phyloP scores from a whole-genome alignment of 805 yeast genomes.

The Candida arabinofermentans region DNA sequence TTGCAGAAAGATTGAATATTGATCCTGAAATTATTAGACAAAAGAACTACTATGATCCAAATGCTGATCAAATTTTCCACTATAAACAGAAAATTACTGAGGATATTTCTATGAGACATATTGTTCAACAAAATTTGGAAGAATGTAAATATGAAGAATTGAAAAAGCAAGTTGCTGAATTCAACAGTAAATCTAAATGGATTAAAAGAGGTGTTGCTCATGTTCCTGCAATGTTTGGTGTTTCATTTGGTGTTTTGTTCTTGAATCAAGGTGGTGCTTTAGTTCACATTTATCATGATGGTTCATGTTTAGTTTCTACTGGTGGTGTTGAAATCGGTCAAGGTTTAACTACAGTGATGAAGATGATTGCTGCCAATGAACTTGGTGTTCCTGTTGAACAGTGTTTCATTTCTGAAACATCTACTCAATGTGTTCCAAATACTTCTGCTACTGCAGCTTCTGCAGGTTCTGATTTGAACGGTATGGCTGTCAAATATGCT shows the following conservation, averaged over 20 bases:
- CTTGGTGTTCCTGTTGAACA: slow-evolving; percentile 37
- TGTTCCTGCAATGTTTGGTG: slow-evolving; percentile 45
- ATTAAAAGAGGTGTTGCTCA: slow-evolving; percentile 44
- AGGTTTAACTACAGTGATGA: slow-evolving; percentile 46
- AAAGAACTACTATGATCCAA: slow-evolving; percentile 34
- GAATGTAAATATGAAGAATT: slow-evolving; percentile 33
- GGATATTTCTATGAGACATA: slow-evolving; percentile 36
- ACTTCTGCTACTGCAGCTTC: slow-evolving; percentile 49
- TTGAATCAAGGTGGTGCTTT: slow-evolving; percentile 47
- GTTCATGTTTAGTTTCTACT: slow-evolving; percentile 41
- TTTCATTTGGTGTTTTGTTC: slow-evolving; percentile 42
- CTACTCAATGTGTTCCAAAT: slow-evolving; percentile 44
- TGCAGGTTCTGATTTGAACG: slow-evolving; percentile 45
- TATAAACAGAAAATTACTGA: slow-evolving; percentile 38
- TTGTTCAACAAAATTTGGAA: slow-evolving; percentile 34
- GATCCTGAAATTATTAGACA: slow-evolving; percentile 38
- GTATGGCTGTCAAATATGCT: slow-evolving; percentile 45
- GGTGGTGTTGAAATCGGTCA: slow-evolving; percentile 52
- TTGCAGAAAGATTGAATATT: slow-evolving; percentile 36
- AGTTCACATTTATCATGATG: slow-evolving; percentile 42
- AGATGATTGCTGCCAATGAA: slow-evolving; percentile 43
- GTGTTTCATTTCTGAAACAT: slow-evolving; percentile 41
- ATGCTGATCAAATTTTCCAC: slow-evolving; percentile 30
- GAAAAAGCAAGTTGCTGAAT: slow-evolving; percentile 35
- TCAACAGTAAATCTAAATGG: slow-evolving; percentile 39